Base-by-base conservation (phyloP, 352 stramenopile species). In the Phytopythium kandeliae region DNA sequence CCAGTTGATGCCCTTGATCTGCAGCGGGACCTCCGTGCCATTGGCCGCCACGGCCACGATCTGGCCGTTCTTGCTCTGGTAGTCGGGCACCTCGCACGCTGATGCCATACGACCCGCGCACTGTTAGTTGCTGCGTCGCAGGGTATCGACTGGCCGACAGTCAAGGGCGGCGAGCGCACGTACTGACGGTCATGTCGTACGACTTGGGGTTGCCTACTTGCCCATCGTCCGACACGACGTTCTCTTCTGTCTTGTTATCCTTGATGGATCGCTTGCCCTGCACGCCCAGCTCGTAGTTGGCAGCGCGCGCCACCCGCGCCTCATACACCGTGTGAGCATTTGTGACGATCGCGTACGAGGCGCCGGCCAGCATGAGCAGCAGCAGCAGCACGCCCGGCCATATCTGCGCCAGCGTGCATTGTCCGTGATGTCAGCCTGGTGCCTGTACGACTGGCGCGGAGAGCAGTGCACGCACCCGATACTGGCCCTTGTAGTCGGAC, bases 1-100 rank as follows among this genome's bases (percentile, higher is more conserved):
- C 77, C 77, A 88, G 55, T 88, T 88, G 54, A 83, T 62, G 12
- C 77, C 77, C 55, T 88, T 88, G 63, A 88, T 84, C 6, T 63
- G 24, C 9, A 86, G 57, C 1, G 70, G 49, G 11, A 84, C 63
- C 26, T 71, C 65, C 7, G 65, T 71, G 11, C 74, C 74, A 22
- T 81, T 80, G 0, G 67, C 63, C 8, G 80, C 54, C 25, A 89
- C 70, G 1, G 78, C 74, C 17, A 69, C 59, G 21, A 91, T 62
- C 25, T 74, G 55, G 4, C 80, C 80, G 40, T 89, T 76, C 61
- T 91, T 89, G 58, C 71, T 91, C 54, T 84, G 63, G 57, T 89
- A 92, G 48, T 92, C 71, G 11, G 78, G 75, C 54, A 85, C 52
- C 48, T 83, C 68, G 37, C 81, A 92, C 3, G 52, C 68, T 80